A percentile compares a stretch with the other conserved stretches of the same genome.
Evolutionary conservation across 768 basidiomycete genomes (phyloP).

Genomic region (Tulasnella sp.): DNA sequence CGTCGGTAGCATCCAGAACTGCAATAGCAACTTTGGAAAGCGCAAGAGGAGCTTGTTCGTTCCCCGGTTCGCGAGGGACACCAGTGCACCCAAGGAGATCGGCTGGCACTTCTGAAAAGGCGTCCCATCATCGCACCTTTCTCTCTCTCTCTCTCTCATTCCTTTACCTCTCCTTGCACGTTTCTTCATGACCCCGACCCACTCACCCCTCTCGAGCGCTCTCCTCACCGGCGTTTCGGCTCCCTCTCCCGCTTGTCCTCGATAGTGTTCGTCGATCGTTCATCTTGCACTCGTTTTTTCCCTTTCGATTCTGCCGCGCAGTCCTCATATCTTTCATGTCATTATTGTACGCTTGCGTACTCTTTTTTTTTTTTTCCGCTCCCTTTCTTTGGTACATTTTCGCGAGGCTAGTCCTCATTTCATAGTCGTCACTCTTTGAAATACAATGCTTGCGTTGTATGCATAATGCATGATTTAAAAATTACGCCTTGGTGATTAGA

Average conservation of each 20-base stretch:
- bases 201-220: too few relatives aligned
- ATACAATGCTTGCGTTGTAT: not conserved
- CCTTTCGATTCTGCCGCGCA: not conserved
- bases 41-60: not conserved
- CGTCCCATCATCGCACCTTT: too few relatives aligned
- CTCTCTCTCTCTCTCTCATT: too few relatives aligned
- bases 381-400: not conserved
- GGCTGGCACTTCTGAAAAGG: not conserved
- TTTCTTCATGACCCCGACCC: too few relatives aligned
- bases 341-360: too few relatives aligned
- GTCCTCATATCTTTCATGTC: not conserved
- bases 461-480: too few relatives aligned
- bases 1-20: slow-evolving; percentile 22
- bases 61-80: not conserved
- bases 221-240: not conserved
- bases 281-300: not conserved
- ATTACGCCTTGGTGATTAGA: too few relatives aligned
- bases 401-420: not conserved
- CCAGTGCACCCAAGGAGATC: not conserved
- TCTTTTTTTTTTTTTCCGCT: not conserved
- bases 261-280: not conserved
- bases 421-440: not conserved
- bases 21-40: too few relatives aligned
- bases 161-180: too few relatives aligned
- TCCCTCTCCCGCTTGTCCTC: not conserved